These are phyloP conservation scores for Fusarium coicis DNA, from an alignment of 2,329 filamentous ascomycete genomes.

Conservation along the genomic window DNA sequence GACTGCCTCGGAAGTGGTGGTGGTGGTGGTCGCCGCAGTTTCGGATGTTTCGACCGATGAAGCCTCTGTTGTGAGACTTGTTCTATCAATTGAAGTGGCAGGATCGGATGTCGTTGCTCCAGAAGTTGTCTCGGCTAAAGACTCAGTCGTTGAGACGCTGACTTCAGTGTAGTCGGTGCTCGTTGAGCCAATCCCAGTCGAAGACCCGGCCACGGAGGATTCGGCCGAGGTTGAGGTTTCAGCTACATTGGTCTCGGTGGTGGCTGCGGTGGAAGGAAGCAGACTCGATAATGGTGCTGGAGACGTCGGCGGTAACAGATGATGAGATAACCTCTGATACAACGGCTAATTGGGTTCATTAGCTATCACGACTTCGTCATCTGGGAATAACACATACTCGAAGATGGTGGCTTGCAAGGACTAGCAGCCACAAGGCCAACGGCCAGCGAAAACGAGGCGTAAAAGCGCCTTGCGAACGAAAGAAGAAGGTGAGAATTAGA, in stretches of 20 bases:
- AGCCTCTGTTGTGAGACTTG: too few species aligned
- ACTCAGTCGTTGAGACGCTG: neutral
- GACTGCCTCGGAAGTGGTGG: neutral
- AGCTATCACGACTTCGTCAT: fast-evolving
- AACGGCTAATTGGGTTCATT: neutral
- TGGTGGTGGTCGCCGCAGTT: neutral
- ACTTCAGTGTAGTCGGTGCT: neutral
- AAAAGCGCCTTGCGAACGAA: neutral
- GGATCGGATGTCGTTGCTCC: too few species aligned
- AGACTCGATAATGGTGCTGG: neutral
- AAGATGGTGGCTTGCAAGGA: neutral
- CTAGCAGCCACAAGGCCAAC: neutral
- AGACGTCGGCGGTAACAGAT: fast-evolving
- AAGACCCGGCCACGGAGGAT: neutral
- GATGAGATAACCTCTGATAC: neutral
- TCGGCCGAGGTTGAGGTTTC: too few species aligned
- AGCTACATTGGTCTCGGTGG: neutral
- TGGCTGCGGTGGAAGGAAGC: neutral
- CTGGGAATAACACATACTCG: neutral
- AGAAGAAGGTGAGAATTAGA: neutral
- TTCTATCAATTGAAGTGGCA: too few species aligned
- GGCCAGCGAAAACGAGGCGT: neutral
- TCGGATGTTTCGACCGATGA: neutral
- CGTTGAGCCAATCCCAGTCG: neutral
- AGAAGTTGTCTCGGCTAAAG: too few species aligned